Evolutionary conservation across 75 land plant species (phyloP), one percentile per base, ranked within the genome.

Genomic region (Pinus albicaulis): DNA sequence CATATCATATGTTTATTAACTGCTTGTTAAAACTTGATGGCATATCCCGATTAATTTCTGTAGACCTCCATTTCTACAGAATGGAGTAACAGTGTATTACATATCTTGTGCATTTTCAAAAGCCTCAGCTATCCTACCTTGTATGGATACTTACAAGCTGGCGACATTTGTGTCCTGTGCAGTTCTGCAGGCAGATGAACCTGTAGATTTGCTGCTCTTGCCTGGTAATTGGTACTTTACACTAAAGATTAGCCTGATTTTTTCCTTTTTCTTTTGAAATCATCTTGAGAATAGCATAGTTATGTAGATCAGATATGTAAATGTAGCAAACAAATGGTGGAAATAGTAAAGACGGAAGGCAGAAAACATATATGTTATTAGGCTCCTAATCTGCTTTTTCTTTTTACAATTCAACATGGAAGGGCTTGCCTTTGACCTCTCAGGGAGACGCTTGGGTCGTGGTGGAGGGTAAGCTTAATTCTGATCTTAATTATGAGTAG

Each of bases 391-490:
- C 56, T 7, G 23, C 34, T 55, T 60, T 41, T 41, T 58, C 3
- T 24, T 20, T 77, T 11, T 69, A 25, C 11, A 56, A 61, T 59
- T 26, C 76, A 38, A 56, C 5, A 57, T 63, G 56, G 55, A 83
- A 96, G 99, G 99, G 60, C 84, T 93, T 61, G 99, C 97, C 20
- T 96, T 96, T 83, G 98, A 96, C 74, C 79, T 74, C 77, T 62
- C 85, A 59, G 99, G 99, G 57, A 79, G 90, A 63, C 99, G 99
- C 57, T 72, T 93, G 77, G 99, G 99, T 59, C 97, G 99, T 75
- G 99, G 99, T 78, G 97, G 97, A 76, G 98, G 98, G 98, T 93
- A 89, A 72, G 81, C 22, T 59, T 78, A 62, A 48, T 76, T 13
- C 44, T 23, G 22, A 55, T 13, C 66, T 26, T n/a, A 48, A 65